These are phyloP conservation scores for Globisporangium echinulatum DNA, from an alignment of 352 stramenopile species.

Conservation along the genomic window DNA sequence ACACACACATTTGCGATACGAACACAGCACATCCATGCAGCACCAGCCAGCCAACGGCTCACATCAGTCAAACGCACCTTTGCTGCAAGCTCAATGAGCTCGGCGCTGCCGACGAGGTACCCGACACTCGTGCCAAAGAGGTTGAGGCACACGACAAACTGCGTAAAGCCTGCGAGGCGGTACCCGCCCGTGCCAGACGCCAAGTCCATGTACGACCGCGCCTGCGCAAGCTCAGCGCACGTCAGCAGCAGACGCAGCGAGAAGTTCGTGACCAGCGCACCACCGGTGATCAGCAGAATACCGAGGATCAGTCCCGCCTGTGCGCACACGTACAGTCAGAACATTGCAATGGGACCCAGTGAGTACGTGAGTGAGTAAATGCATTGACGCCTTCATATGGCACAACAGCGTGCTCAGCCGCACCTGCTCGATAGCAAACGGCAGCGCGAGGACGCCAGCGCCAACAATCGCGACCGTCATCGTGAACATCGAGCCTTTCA, in stretches of 20 bases:
- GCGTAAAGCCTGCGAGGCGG: constrained; percentile 63
- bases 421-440: constrained; percentile 72
- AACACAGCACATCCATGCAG: neutral
- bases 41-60: neutral
- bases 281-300: constrained; percentile 56
- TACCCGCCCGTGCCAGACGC: constrained; percentile 54
- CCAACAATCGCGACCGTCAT: constrained; percentile 87
- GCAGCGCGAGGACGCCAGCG: constrained; percentile 72
- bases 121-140: constrained; percentile 84
- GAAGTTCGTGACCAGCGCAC: constrained; percentile 75
- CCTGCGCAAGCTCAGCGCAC: constrained; percentile 66
- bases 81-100: constrained; percentile 66
- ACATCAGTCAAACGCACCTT: constrained; percentile 18
- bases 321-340: too few species aligned
- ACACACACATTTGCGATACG: neutral
- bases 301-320: constrained; percentile 62
- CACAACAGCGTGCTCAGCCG: neutral
- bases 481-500: constrained; percentile 88
- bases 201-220: constrained; percentile 82
- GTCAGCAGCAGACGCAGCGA: constrained; percentile 73
- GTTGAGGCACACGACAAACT: constrained; percentile 79
- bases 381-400: neutral
- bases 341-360: neutral
- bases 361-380: neutral
- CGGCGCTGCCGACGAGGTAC: constrained; percentile 76